Evolutionary conservation across 345 rosid genomes (phyloP).

Genomic region (Eucalyptus decipiens): DNA sequence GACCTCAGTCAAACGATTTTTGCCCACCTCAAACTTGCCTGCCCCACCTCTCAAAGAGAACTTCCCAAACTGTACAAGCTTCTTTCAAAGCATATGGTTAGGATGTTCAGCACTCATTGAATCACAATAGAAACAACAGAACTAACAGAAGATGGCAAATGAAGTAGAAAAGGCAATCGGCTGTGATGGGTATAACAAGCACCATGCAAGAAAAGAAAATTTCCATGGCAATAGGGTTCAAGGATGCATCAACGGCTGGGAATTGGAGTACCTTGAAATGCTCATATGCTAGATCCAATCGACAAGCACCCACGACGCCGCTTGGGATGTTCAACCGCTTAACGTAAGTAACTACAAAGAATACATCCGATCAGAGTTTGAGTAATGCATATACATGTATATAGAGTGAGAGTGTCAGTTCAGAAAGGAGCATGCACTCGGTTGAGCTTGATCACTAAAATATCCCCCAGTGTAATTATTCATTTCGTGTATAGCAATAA

Average conservation of each 20-base stretch:
- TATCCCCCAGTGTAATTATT: not conserved
- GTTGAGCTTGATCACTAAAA: not conserved
- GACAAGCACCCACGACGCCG: conserved; percentile 96
- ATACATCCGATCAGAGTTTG: not conserved
- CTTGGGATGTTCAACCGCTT: conserved; percentile 85
- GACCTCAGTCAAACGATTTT: not conserved
- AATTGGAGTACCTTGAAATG: conserved; percentile 73
- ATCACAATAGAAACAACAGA: not conserved
- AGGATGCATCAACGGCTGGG: not conserved
- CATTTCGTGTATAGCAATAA: not conserved
- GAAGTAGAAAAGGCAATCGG: not conserved
- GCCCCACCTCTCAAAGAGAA: not conserved
- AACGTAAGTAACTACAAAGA: conserved; percentile 60
- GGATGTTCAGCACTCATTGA: not conserved
- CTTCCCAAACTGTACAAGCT: not conserved
- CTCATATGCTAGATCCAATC: conserved; percentile 94
- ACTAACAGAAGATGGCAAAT: not conserved
- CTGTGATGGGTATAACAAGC: not conserved
- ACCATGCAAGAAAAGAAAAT: not conserved
- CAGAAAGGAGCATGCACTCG: not conserved
- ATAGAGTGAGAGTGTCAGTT: not conserved
- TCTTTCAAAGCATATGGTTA: not conserved
- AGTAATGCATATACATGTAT: not conserved
- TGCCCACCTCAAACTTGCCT: not conserved
- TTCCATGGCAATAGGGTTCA: not conserved